These are phyloP conservation scores for Saposhnikovia divaricata DNA, from an alignment of 129 eudicot species.

Conservation along the genomic window DNA sequence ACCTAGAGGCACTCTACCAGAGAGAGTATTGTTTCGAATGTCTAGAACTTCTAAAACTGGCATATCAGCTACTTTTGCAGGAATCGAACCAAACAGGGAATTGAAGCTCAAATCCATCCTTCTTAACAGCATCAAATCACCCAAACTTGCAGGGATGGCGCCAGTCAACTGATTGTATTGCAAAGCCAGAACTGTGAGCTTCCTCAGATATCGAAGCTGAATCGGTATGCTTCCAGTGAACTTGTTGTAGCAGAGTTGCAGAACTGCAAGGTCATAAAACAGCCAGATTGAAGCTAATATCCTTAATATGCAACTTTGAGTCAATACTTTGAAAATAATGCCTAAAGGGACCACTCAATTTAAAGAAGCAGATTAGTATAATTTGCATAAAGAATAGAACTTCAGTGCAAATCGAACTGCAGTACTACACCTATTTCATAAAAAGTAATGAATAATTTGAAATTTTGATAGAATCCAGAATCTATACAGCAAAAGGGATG, in stretches of 20 bases:
- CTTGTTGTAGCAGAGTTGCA: slow-evolving; percentile 86
- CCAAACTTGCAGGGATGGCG: slow-evolving; percentile 83
- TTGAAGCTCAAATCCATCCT: slow-evolving; percentile 85
- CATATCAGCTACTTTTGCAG: slow-evolving; percentile 50
- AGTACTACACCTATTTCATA: not conserved
- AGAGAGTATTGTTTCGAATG: slow-evolving; percentile 73
- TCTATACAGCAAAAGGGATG: not conserved
- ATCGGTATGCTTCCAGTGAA: slow-evolving; percentile 77
- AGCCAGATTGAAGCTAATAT: not conserved
- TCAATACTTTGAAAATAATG: not conserved
- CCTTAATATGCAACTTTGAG: not conserved
- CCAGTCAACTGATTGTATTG: slow-evolving; percentile 79
- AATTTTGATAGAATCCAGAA: not conserved
- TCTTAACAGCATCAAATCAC: slow-evolving; percentile 43
- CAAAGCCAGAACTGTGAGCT: slow-evolving; percentile 83
- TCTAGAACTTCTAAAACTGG: slow-evolving; percentile 66
- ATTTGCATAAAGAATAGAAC: not conserved
- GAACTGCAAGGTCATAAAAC: slow-evolving; percentile 37
- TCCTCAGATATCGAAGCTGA: slow-evolving; percentile 64
- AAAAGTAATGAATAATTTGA: not conserved
- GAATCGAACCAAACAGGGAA: slow-evolving; percentile 71
- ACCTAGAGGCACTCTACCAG: slow-evolving; percentile 93
- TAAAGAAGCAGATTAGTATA: not conserved
- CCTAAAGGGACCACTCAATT: not conserved
- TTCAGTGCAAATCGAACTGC: not conserved